A percentile compares a stretch with the other conserved stretches of the same genome.
These are phyloP conservation scores for Silene vulgaris DNA, from an alignment of 179 eudicot genomes.

Conservation along the genomic window DNA sequence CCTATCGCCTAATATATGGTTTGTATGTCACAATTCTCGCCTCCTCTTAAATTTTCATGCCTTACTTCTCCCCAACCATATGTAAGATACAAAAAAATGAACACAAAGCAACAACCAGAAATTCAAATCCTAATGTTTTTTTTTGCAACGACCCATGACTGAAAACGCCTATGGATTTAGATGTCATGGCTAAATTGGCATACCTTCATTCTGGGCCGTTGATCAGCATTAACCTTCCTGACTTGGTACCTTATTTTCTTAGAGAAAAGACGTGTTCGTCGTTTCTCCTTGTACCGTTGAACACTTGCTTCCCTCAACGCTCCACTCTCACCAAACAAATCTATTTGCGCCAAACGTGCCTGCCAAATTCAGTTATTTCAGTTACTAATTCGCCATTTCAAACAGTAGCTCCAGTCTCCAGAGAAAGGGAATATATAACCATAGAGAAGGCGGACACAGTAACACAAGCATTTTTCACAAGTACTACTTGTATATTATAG, in stretches of 20 bases:
- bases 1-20: not conserved
- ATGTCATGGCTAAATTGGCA: slow-evolving; percentile 13
- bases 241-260: slow-evolving; percentile 90
- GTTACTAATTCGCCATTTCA: not conserved
- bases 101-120: slow-evolving; percentile 9
- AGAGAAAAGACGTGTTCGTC: slow-evolving; percentile 73
- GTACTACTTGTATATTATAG: too few species aligned
- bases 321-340: slow-evolving; percentile 69
- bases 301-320: slow-evolving; percentile 88
- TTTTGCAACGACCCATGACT: not conserved
- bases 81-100: not conserved
- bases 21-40: not conserved
- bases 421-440: slow-evolving; percentile 6
- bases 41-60: not conserved
- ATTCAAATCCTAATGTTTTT: not conserved
- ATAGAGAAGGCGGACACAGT: not conserved
- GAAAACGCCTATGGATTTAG: slow-evolving; percentile 19
- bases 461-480: slow-evolving; percentile 10
- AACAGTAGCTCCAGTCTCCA: not conserved
- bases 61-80: not conserved
- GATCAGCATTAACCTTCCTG: slow-evolving; percentile 91
- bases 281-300: slow-evolving; percentile 81
- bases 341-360: slow-evolving; percentile 77
- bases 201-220: slow-evolving; percentile 92
- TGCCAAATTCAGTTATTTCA: slow-evolving; percentile 27